Conservation (phyloP, 1,139 yeast genomes). For the Petasospora fabianii region DNA sequence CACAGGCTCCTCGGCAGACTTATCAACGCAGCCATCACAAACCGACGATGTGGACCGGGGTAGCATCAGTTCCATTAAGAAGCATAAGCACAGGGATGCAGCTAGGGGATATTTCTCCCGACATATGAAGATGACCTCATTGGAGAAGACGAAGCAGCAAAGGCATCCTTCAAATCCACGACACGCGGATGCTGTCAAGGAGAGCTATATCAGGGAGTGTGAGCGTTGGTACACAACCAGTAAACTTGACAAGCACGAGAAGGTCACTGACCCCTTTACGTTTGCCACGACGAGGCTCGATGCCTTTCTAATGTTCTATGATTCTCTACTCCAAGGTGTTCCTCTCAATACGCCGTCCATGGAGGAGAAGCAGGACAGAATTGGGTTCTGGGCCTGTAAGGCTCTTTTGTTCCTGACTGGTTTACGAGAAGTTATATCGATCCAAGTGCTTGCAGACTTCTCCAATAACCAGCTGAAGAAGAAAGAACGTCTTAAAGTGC, state of each 20-base stretch:
- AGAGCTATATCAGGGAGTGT: slow-evolving; percentile 15
- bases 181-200: slow-evolving; percentile 13
- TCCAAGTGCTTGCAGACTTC: slow-evolving; percentile 18
- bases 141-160: slow-evolving; percentile 6
- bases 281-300: slow-evolving; percentile 17
- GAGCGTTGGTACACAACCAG: slow-evolving; percentile 17
- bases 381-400: slow-evolving; percentile 22
- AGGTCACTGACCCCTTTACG: slow-evolving; percentile 16
- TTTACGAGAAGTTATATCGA: slow-evolving; percentile 9
- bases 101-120: slow-evolving; percentile 4
- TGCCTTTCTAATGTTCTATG: slow-evolving; percentile 20
- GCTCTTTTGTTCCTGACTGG: slow-evolving; percentile 23
- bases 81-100: not conserved
- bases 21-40: not conserved
- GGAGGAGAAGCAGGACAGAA: slow-evolving; percentile 14
- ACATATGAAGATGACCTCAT: slow-evolving; percentile 17
- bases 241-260: slow-evolving; percentile 11
- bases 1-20: not conserved
- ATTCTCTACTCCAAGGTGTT: slow-evolving; percentile 8
- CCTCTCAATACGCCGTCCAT: slow-evolving; percentile 3
- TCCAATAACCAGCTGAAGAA: slow-evolving; percentile 19
- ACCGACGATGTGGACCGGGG: not conserved
- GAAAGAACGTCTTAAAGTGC: slow-evolving; percentile 15
- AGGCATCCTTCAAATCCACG: not conserved
- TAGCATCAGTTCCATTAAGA: not conserved